Base-by-base conservation (phyloP, 805 yeast species). In the Candida multigemmis region DNA sequence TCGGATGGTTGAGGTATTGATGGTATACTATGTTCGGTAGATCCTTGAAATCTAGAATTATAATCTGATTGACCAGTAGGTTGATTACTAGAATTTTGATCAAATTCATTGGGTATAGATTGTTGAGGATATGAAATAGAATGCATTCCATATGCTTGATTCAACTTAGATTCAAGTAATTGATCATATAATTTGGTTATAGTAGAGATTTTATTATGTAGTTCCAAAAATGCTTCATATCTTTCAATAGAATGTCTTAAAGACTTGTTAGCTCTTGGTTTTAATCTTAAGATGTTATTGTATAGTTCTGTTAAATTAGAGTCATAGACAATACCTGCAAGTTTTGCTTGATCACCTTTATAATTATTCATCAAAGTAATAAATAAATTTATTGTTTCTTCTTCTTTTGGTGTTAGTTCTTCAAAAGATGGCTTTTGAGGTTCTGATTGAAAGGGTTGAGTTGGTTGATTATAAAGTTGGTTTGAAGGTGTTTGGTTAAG, bases 161-260 rank as follows among this genome's bases (percentile, higher is more conserved):
- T 45, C 32, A 59, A 49, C 33, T 58, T 57, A n/a, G 43, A 36
- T 33, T 86, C 94, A 33, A 85, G 59, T 26, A 80, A 65, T 33
- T 69, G 71, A 47, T 85, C 94, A 42, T 85, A 86, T n/a, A 79
- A 59, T 34, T 79, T 68, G 44, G 76, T 70, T 17, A 84, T 77
- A 4, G 85, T 76, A 29, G 81, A 77, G 29, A 86, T 68, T 42
- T 86, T 84, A 25, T 79, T 71, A 53, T 81, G 84, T 72, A 82
- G 62, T 25, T 80, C 83, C 36, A 80, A 67, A 35, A 77, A 67
- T 12, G 55, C 50, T 27, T 84, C 89, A 41, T 84, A 72, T 37
- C 71, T 76, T 19, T 68, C 65, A 17, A 68, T 64, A 2, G 83
- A 61, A 16, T 67, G 71, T 23, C 72, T 64, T 16, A 82, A 51